Conservation (phyloP, 2,329 filamentous ascomycete species). For the Pyrenophora teres region DNA sequence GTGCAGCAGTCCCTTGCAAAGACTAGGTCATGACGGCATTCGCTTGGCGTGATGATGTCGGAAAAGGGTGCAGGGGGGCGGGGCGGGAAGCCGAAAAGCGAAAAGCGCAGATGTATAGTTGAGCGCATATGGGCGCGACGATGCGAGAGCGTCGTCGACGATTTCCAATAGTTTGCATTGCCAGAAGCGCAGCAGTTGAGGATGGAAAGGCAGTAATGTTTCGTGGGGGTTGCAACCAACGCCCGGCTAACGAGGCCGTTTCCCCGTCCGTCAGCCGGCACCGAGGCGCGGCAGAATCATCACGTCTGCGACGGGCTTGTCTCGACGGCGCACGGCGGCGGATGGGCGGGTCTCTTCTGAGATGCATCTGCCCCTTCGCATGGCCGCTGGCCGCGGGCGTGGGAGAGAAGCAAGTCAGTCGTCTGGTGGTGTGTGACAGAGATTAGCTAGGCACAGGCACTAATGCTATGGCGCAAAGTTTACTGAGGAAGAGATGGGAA, state of each 20-base stretch:
- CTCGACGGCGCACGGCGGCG: slow-evolving; percentile 7
- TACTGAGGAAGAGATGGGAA: slow-evolving; percentile 1
- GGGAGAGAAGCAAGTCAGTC: slow-evolving; percentile 15
- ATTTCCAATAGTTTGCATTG: not conserved
- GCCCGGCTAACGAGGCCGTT: slow-evolving; percentile 4
- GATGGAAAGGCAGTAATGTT: slow-evolving; percentile 6
- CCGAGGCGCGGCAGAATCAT: slow-evolving; percentile 5
- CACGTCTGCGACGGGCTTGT: too few relatives aligned
- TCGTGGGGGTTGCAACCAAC: slow-evolving; percentile 2
- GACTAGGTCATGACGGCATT: slow-evolving; percentile 26
- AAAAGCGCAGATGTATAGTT: slow-evolving; percentile 6
- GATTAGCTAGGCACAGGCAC: slow-evolving; percentile 7
- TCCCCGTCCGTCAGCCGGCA: slow-evolving; percentile 9
- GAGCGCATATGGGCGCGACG: slow-evolving; percentile 2
- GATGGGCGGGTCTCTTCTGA: slow-evolving; percentile 9
- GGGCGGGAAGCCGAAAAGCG: slow-evolving; percentile 19
- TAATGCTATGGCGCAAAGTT: slow-evolving; percentile 12
- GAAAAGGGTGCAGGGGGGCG: slow-evolving; percentile 22
- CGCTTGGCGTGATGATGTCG: slow-evolving; percentile 38
- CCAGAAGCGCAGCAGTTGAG: too few relatives aligned
- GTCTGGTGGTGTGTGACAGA: slow-evolving; percentile 12
- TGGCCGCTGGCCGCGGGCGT: not conserved
- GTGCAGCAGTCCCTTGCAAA: slow-evolving; percentile 24
- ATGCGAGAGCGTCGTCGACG: not conserved
- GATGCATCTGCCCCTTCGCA: slow-evolving; percentile 5